Base-by-base conservation (phyloP, 352 stramenopile species). In the Thalassiosira ordinaria region DNA sequence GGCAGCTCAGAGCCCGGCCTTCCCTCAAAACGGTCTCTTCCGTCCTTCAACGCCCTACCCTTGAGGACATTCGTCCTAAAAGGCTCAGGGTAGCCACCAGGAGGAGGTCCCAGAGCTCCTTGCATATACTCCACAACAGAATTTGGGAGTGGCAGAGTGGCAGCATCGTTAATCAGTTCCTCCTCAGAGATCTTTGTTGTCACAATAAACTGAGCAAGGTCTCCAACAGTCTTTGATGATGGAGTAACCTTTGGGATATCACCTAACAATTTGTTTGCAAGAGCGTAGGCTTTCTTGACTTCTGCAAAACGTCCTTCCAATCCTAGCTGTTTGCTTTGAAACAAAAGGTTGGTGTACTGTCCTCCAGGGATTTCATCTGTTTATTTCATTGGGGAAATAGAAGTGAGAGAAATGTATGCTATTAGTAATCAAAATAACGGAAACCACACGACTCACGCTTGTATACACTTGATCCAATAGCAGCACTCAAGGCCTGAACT, bases 201-300 rank as follows among this genome's bases (percentile, higher is more conserved):
- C 27, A 86, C 66, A 73, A 98, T 98, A 85, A 98, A 98, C 87
- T 98, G 96, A 22, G 97, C 97, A 59, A 99, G 92, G 85, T 99
- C 97, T 37, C 97, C 97, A 26, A 98, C 95, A 18, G 98, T 95
- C 91, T 99, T 99, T 41, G 93, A 97, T 59, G 95, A 98, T 56
- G 97, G 97, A 22, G 97, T 99, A 29, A 99, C 93, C 93, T 98
- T 99, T 71, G 98, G 97, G 80, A 99, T 98, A 76, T 98, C 95
- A 27, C 96, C 96, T 24, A 98, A 88, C 60, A 98, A 78, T 37
- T 91, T 87, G 89, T 98, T 98, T 31, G 95, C 96, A 5, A 91
- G 94, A 24, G 95, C 94, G 85, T 99, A 99, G 9, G 96, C 95
- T 56, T 93, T 93, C 95, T 98, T 99, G 77, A 98, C 97, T 4